phyloP scores from a whole-genome alignment of 176 grass and related monocot species.

The Oryza brachyantha region DNA sequence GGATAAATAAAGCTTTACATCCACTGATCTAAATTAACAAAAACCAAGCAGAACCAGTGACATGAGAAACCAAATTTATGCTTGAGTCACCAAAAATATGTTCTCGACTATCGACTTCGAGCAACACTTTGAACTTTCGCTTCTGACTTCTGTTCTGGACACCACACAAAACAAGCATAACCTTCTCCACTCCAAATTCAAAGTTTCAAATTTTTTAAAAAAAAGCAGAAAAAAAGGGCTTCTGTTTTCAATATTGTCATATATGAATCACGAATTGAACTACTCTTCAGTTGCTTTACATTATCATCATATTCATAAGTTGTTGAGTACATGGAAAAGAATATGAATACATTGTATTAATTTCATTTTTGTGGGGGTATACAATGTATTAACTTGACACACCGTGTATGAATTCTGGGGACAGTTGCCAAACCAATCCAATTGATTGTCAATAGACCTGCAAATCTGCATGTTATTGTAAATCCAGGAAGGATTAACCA shows the following conservation, averaged over 20 bases:
- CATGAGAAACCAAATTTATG: neutral
- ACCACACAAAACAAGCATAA: neutral
- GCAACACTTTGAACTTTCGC: neutral
- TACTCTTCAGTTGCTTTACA: constrained; percentile 18
- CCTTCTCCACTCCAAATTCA: neutral
- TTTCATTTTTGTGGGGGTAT: neutral
- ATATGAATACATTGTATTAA: constrained; percentile 9
- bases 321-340: constrained; percentile 22
- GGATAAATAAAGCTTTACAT: no score
- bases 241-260: neutral
- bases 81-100: constrained; percentile 9
- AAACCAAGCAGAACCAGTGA: neutral
- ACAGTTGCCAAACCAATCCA: neutral
- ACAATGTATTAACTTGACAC: constrained; percentile 7
- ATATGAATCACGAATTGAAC: neutral
- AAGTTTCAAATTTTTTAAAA: neutral
- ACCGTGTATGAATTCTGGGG: neutral
- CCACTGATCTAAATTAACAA: neutral
- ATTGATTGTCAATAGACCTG: neutral
- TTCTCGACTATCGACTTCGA: neutral
- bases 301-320: constrained; percentile 7
- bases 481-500: constrained; percentile 18
- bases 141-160: neutral
- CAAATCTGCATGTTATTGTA: neutral
- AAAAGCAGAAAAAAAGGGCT: neutral